Evolutionary conservation across 371 early-diverging fungal genomes (phyloP).

Genomic region (Fennellomyces sp.): DNA sequence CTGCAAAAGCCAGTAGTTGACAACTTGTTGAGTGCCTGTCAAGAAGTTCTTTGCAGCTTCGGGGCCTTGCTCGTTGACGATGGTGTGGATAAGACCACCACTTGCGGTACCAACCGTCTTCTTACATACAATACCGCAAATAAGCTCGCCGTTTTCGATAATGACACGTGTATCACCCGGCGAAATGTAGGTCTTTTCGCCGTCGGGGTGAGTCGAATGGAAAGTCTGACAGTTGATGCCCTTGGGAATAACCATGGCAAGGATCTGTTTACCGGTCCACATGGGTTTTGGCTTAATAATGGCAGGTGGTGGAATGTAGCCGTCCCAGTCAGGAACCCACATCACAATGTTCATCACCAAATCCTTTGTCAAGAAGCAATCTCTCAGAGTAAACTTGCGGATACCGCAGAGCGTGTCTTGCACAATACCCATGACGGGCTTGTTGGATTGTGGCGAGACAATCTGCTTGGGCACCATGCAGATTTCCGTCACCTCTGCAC

Average conservation of each 20-base stretch:
- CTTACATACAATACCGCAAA: conserved; percentile 98
- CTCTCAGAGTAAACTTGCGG: conserved; percentile 95
- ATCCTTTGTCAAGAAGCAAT: conserved; percentile 90
- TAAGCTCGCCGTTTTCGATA: conserved; percentile 93
- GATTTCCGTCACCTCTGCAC: conserved; percentile 95
- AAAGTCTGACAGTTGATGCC: conserved; percentile 85
- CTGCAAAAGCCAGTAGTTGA: conserved; percentile 96
- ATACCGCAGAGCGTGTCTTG: conserved; percentile 99
- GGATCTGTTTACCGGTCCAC: conserved; percentile 99
- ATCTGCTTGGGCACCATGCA: conserved; percentile 99
- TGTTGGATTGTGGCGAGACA: conserved; percentile 98
- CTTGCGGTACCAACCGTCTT: conserved; percentile 95
- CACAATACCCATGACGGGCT: conserved; percentile 99
- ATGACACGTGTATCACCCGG: conserved; percentile 94
- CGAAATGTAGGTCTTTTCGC: conserved; percentile 76
- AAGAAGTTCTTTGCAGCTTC: conserved; percentile 93
- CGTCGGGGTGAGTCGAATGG: conserved; percentile 86
- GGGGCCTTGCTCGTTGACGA: conserved; percentile 95
- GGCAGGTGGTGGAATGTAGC: conserved; percentile 90
- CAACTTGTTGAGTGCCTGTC: conserved; percentile 94
- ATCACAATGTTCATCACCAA: conserved; percentile 95
- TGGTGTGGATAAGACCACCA: conserved; percentile 96
- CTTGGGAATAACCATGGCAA: conserved; percentile 92
- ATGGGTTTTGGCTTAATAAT: conserved; percentile 95
- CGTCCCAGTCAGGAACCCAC: conserved; percentile 98